phyloP scores from a whole-genome alignment of 306 rosid species.

The Astragalus glycyphyllos region DNA sequence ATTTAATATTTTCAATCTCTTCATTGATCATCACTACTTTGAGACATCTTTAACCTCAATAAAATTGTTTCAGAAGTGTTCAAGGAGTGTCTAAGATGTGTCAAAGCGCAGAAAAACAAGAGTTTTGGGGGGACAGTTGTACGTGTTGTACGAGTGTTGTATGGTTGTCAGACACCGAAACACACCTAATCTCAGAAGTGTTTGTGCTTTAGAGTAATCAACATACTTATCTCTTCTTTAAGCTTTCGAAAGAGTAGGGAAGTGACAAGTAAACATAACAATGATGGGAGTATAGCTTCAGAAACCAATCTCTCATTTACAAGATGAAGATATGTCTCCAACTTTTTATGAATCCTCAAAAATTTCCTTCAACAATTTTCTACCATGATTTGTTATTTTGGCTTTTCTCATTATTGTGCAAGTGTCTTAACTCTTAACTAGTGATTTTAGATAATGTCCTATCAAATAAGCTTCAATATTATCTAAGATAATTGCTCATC shows the following conservation, averaged over 20 bases:
- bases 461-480: neutral
- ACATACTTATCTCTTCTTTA: neutral
- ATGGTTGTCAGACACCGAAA: no score
- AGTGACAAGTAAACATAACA: constrained; percentile 23
- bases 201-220: no score
- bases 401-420: constrained; percentile 1
- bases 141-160: no score
- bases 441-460: neutral
- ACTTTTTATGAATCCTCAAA: neutral
- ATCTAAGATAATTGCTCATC: neutral
- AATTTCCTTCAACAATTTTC: constrained; percentile 14
- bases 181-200: no score
- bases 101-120: no score
- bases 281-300: neutral
- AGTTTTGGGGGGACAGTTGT: no score
- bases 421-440: no score
- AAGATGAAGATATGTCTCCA: constrained; percentile 8
- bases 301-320: neutral
- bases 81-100: no score
- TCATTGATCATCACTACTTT: no score
- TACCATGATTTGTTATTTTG: neutral
- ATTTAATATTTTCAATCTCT: no score
- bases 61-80: no score
- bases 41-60: no score
- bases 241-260: neutral